Evolutionary conservation across 441 rosid species (phyloP).

Genomic region (Populus hybrid): DNA sequence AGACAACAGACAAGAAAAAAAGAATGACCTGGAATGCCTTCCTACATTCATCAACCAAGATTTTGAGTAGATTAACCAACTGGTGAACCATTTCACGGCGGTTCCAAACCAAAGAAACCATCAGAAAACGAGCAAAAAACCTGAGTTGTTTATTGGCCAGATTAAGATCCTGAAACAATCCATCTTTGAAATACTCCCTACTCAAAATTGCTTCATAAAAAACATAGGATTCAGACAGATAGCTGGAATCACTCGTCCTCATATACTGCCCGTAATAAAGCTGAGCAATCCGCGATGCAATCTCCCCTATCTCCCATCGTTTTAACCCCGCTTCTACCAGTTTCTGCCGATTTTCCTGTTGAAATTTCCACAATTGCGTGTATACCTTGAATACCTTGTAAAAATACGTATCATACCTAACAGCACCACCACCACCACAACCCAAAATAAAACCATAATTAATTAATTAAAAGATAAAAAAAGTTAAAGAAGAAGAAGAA

Average conservation of each 20-base stretch:
- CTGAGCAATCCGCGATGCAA: slow-evolving; percentile 91
- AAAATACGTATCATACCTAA: slow-evolving; percentile 87
- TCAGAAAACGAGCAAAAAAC: slow-evolving; percentile 84
- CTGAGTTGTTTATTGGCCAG: slow-evolving; percentile 90
- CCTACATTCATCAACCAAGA: slow-evolving; percentile 89
- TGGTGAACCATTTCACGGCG: slow-evolving; percentile 83
- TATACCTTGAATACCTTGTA: slow-evolving; percentile 95
- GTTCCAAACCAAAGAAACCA: slow-evolving; percentile 84
- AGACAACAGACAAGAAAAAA: not conserved
- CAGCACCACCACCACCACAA: slow-evolving; percentile 1
- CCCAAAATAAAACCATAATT: not conserved
- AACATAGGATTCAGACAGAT: slow-evolving; percentile 75
- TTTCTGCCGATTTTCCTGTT: slow-evolving; percentile 91
- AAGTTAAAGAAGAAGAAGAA: not conserved
- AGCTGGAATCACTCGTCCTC: slow-evolving; percentile 83
- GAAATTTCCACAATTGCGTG: slow-evolving; percentile 94
- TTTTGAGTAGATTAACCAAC: slow-evolving; percentile 73
- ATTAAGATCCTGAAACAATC: slow-evolving; percentile 69
- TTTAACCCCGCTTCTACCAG: slow-evolving; percentile 90
- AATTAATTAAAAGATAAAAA: not conserved
- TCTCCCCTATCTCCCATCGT: slow-evolving; percentile 98
- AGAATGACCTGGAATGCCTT: slow-evolving; percentile 73
- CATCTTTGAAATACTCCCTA: slow-evolving; percentile 89
- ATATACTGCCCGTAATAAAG: slow-evolving; percentile 95
- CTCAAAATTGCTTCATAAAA: slow-evolving; percentile 86